Base-by-base conservation (phyloP, 192 early-diverging fungal species). In the Phycomyces nitens region DNA sequence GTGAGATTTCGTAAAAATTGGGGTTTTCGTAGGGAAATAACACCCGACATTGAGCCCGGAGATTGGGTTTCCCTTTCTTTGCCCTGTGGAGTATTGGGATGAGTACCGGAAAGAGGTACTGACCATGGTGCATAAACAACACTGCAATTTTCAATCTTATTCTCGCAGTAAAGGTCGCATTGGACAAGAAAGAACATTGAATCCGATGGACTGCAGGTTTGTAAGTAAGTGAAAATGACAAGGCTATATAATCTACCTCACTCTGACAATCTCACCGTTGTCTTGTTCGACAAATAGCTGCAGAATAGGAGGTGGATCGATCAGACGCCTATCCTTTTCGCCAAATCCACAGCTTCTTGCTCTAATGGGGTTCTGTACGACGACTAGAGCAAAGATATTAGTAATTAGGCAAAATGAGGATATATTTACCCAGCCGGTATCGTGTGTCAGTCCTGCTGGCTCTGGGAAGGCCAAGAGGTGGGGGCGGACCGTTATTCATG, bases 311-410 rank as follows among this genome's bases (percentile, higher is more conserved):
- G 84, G 82, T 14, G 88, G 88, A 51, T 84, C 85, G 18, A 86
- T 78, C 50, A 82, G 83, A 16, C 85, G 76, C 29, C 81, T 75
- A 73, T 87, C 84, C 75, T 86, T 86, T 56, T 89, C 86, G 9
- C 83, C 83, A 73, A 87, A 88, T 18, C 85, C 88, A 62, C 85
- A 87, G 73, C 79, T 83, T 39, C 86, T 79, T 20, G 88, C 88
- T 15, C 80, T 76, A 21, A 78, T 64, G 11, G 88, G 88, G 56
- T 89, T 81, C 64, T 89, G 88, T 6, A 78, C 61, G 21, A 89
- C 82, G n/a, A 75, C 65, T 65, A 21, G 41, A n/a, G 3, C 5
- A 9, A 16, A 8, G 18, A 34, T 60, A 24, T 2, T 15, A 27
- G 27, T 11, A 56, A 12, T 2, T 20, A n/a, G n/a, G n/a, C n/a